A percentile compares a stretch with the other conserved stretches of the same genome.
phyloP scores from a whole-genome alignment of 2,329 filamentous ascomycete species.

The Colletotrichum tanaceti region DNA sequence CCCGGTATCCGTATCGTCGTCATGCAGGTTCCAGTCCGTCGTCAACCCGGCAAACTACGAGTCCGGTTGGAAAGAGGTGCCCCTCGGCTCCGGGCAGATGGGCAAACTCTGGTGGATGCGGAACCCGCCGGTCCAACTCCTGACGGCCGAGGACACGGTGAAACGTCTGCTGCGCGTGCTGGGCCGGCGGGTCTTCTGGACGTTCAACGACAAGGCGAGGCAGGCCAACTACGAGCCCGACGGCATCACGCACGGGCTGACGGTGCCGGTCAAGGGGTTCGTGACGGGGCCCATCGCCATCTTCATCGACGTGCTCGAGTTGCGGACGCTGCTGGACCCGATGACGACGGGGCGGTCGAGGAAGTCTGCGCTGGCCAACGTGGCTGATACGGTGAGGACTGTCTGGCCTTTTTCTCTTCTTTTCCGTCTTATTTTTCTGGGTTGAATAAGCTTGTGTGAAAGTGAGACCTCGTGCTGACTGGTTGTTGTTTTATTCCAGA shows the following conservation, averaged over 20 bases:
- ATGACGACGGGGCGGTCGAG: neutral
- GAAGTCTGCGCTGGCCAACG: conserved; percentile 6
- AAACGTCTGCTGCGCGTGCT: neutral
- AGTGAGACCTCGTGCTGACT: neutral
- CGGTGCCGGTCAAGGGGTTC: neutral
- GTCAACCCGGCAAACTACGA: neutral
- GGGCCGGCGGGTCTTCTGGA: neutral
- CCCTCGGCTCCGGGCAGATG: neutral
- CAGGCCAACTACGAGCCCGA: neutral
- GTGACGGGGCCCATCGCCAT: neutral
- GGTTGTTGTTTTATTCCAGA: neutral
- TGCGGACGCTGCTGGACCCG: neutral
- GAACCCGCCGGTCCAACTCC: neutral
- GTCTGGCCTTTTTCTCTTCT: no score
- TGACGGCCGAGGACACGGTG: neutral
- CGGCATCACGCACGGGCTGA: neutral
- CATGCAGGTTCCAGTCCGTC: conserved; percentile 7
- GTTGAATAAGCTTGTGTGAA: neutral
- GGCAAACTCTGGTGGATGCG: conserved; percentile 7
- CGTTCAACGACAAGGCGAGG: conserved; percentile 17
- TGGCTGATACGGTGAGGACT: neutral
- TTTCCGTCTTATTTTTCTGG: neutral
- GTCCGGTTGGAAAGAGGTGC: neutral
- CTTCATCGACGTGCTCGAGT: neutral
- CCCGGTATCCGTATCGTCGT: accelerated